Percentiles rank a stretch among this genome's conserved stretches.
phyloP scores from a whole-genome alignment of 805 yeast genomes.

The Metschnikowia dekortorum region DNA sequence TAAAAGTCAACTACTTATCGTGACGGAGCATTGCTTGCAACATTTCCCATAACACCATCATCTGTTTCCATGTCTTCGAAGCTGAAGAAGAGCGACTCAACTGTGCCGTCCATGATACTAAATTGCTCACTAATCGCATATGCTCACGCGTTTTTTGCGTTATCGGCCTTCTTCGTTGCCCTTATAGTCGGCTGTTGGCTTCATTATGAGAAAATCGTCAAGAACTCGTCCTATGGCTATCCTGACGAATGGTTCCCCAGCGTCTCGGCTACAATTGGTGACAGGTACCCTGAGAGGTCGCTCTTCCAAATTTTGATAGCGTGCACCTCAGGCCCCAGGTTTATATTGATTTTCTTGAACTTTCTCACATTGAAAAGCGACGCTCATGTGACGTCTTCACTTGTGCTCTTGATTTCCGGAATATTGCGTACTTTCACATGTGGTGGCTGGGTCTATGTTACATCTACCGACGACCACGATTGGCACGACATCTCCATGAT shows the following conservation, averaged over 20 bases:
- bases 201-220: conserved; percentile 85
- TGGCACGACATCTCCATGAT: conserved; percentile 96
- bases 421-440: conserved; percentile 86
- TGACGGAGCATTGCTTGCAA: background rate
- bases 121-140: conserved; percentile 66
- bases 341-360: conserved; percentile 53
- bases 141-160: conserved; percentile 70
- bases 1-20: background rate
- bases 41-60: background rate
- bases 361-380: conserved; percentile 44
- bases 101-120: conserved; percentile 22
- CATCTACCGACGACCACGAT: conserved; percentile 96
- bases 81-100: background rate
- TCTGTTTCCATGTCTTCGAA: background rate
- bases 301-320: conserved; percentile 90
- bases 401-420: conserved; percentile 56
- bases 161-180: conserved; percentile 72
- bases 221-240: conserved; percentile 80
- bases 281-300: conserved; percentile 92
- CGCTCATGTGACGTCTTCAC: conserved; percentile 30
- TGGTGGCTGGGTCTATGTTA: conserved; percentile 98
- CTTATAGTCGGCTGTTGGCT: conserved; percentile 66
- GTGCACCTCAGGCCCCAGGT: conserved; percentile 89
- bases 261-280: conserved; percentile 96
- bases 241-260: conserved; percentile 99